A percentile compares a stretch with the other conserved stretches of the same genome.
Conservation (phyloP, 441 rosid species). For the Geranium incanum region DNA sequence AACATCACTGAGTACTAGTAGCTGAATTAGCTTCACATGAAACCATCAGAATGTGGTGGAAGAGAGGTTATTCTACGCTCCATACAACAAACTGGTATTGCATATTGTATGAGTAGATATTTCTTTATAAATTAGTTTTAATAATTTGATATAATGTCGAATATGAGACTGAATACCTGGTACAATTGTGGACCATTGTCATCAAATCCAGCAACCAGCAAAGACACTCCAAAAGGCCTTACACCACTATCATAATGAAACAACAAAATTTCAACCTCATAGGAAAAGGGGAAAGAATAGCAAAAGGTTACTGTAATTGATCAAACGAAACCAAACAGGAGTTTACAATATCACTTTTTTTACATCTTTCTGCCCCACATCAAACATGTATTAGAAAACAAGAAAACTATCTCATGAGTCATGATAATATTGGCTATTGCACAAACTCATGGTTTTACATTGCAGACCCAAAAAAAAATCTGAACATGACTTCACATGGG, state of each 20-base stretch:
- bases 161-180: constrained; percentile 7
- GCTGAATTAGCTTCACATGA: too few relatives aligned
- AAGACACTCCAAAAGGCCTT: constrained; percentile 57
- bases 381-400: too few relatives aligned
- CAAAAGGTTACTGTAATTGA: background rate
- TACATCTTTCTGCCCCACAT: background rate
- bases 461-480: background rate
- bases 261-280: background rate
- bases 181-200: constrained; percentile 38
- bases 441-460: background rate
- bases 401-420: too few relatives aligned
- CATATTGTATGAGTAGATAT: too few relatives aligned
- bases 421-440: too few relatives aligned
- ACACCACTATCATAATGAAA: constrained; percentile 36
- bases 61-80: too few relatives aligned
- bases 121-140: background rate
- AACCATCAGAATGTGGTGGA: too few relatives aligned
- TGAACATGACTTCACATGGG: background rate
- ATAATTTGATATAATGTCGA: background rate
- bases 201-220: constrained; percentile 45
- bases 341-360: background rate
- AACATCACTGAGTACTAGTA: background rate
- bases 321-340: background rate
- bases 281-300: background rate
- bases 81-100: background rate